These are phyloP conservation scores for Chalciporus pseudorubinellus DNA, from an alignment of 768 basidiomycete species.

Conservation along the genomic window DNA sequence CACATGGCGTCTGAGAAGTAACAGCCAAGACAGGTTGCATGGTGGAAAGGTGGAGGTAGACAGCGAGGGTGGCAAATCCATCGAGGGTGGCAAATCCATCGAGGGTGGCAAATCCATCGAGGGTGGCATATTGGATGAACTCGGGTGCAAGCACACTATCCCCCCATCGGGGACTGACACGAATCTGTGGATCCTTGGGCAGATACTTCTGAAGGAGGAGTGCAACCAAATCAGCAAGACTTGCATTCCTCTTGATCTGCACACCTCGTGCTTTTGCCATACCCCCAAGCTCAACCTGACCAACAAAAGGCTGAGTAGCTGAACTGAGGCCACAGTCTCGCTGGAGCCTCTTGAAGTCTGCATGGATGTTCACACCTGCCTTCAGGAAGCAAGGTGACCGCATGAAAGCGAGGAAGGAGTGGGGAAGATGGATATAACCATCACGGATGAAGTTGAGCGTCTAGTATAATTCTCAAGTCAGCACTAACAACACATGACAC, in stretches of 20 bases:
- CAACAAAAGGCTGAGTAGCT: slow-evolving; percentile 16
- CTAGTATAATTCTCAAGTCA: neutral
- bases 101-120: slow-evolving; percentile 18
- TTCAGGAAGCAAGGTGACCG: slow-evolving; percentile 14
- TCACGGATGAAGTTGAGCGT: neutral
- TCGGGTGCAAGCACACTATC: slow-evolving; percentile 6
- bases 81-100: slow-evolving; percentile 20
- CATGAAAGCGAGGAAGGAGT: neutral
- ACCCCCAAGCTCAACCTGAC: slow-evolving; percentile 28
- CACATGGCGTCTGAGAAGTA: neutral
- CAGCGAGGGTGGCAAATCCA: slow-evolving; percentile 11
- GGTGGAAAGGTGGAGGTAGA: slow-evolving; percentile 13
- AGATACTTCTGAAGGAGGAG: slow-evolving; percentile 23
- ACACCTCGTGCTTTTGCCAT: slow-evolving; percentile 28
- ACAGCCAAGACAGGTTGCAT: neutral
- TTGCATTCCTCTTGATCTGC: slow-evolving; percentile 12
- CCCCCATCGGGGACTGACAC: slow-evolving; percentile 22
- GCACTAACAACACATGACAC: neutral
- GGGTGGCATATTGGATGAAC: slow-evolving; percentile 22
- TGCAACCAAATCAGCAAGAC: slow-evolving; percentile 34
- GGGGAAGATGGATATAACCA: slow-evolving; percentile 1
- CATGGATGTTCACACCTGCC: slow-evolving; percentile 23
- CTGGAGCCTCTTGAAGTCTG: slow-evolving; percentile 23
- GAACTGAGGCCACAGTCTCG: slow-evolving; percentile 3
- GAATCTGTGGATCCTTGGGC: slow-evolving; percentile 16